Conservation (phyloP, 495 filamentous ascomycete species). For the Penicillium arizonense region DNA sequence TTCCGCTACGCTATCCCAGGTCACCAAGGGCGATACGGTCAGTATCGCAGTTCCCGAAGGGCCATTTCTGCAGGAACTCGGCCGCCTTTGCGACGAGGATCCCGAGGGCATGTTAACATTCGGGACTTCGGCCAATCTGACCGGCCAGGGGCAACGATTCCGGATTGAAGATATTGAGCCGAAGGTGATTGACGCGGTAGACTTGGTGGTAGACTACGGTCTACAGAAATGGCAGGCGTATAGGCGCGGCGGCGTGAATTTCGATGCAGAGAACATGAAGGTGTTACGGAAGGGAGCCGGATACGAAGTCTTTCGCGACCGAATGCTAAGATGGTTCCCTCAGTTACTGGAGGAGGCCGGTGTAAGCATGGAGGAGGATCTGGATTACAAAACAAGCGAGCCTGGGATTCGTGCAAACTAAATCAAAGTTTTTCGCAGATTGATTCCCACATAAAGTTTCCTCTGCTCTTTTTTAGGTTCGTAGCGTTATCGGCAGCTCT, state of each 20-base stretch:
- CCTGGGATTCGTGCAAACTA: no score
- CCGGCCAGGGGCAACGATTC: constrained; percentile 26
- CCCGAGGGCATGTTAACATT: constrained; percentile 17
- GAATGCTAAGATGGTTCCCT: no score
- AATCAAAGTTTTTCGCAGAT: no score
- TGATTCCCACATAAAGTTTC: no score
- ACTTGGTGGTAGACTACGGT: constrained; percentile 34
- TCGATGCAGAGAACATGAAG: constrained; percentile 24
- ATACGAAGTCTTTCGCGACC: no score
- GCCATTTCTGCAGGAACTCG: constrained; percentile 20
- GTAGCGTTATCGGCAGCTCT: no score
- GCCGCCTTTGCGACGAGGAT: constrained; percentile 15
- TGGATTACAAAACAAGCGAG: no score
- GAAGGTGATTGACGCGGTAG: constrained; percentile 17
- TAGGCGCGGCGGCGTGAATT: constrained; percentile 14
- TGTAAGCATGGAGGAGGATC: no score
- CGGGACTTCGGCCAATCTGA: constrained; percentile 27
- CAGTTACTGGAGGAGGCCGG: no score
- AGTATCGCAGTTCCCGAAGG: constrained; percentile 17
- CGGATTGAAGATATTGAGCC: constrained; percentile 30
- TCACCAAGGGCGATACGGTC: constrained; percentile 22
- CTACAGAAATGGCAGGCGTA: constrained; percentile 27
- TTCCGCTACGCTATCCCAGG: constrained; percentile 4
- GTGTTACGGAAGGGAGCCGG: constrained; percentile 27
- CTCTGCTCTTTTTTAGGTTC: no score